Conservation (phyloP, 345 rosid genomes). For the Dipteronia dyeriana region DNA sequence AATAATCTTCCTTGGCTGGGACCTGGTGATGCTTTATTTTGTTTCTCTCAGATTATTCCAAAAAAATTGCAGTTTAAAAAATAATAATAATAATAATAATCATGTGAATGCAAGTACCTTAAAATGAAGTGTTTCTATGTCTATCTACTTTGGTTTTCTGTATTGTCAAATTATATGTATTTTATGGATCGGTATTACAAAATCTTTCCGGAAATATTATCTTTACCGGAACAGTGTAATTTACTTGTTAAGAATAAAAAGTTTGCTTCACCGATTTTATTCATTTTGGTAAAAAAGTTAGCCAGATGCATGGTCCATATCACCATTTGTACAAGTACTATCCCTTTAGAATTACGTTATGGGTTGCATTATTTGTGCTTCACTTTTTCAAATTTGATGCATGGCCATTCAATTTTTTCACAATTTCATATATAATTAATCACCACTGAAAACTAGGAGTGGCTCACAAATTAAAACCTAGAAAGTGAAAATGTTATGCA, state of each 20-base stretch:
- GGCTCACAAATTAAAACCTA: not conserved
- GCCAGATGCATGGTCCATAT: not conserved
- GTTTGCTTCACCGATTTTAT: not conserved
- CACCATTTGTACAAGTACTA: not conserved
- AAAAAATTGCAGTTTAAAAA: no score
- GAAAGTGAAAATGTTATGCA: not conserved
- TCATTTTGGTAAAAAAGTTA: not conserved
- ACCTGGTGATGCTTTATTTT: no score
- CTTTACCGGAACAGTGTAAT: not conserved
- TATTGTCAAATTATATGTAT: constrained; percentile 1
- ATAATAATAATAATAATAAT: no score
- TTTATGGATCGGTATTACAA: not conserved
- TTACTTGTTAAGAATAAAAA: not conserved
- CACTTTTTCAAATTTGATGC: constrained; percentile 1
- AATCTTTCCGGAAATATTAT: not conserved
- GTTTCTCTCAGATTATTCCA: no score
- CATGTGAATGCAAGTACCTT: not conserved
- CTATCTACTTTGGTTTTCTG: not conserved
- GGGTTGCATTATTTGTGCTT: not conserved
- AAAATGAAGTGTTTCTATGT: not conserved
- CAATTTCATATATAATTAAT: not conserved
- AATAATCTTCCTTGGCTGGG: no score
- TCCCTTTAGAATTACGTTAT: not conserved
- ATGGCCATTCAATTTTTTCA: not conserved
- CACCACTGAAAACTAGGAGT: not conserved